Percentiles rank a stretch among this genome's conserved stretches.
Evolutionary conservation across 2,329 filamentous ascomycete species (phyloP).

Genomic region (Clonostachys rhizophaga): DNA sequence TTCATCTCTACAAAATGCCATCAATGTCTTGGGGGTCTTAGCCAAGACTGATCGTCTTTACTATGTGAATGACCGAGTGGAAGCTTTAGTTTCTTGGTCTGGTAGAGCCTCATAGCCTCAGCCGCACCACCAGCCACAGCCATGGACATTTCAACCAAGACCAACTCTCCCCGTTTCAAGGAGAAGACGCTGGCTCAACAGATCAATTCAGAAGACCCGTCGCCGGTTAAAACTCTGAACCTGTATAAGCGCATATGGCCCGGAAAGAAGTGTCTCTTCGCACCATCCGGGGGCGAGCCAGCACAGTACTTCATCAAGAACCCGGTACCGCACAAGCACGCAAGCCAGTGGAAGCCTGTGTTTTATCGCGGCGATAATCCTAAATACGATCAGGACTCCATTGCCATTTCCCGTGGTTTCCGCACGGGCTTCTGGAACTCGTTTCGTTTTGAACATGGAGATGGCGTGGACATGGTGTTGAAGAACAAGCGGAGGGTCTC

Average conservation of each 20-base stretch:
- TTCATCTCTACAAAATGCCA: no score
- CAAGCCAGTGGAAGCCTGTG: slow-evolving; percentile 7
- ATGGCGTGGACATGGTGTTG: slow-evolving; percentile 7
- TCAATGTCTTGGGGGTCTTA: no score
- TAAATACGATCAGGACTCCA: slow-evolving; percentile 6
- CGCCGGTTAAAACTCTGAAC: background rate
- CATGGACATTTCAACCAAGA: no score
- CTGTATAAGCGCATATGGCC: slow-evolving; percentile 4
- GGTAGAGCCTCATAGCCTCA: no score
- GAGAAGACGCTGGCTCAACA: no score
- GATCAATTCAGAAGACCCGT: no score
- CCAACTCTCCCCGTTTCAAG: no score
- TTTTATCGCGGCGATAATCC: slow-evolving; percentile 10
- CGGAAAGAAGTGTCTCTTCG: slow-evolving; percentile 8
- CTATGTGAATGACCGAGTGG: no score
- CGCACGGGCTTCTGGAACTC: slow-evolving; percentile 8
- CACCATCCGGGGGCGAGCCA: background rate
- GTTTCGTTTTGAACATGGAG: slow-evolving; percentile 7
- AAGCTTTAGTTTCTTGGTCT: no score
- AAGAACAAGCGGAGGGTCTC: slow-evolving; percentile 1
- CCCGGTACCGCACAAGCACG: slow-evolving; percentile 9
- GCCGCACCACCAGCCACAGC: no score
- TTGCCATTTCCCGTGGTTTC: slow-evolving; percentile 3
- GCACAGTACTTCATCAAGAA: slow-evolving; percentile 8
- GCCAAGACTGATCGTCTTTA: no score